Conservation (phyloP, 371 early-diverging fungal species). For the Batkoa obscura region DNA sequence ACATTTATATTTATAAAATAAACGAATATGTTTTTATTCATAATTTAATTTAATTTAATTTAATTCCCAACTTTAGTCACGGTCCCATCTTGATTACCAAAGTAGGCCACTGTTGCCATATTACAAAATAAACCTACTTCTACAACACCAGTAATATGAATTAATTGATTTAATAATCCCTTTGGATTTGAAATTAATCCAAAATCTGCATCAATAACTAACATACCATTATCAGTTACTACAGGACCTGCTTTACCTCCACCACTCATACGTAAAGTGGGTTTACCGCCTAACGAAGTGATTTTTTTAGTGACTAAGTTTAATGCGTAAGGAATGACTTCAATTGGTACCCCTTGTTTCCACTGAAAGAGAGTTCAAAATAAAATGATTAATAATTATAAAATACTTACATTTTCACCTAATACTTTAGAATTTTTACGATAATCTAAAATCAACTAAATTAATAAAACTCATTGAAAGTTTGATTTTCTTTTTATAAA, state of each 20-base stretch:
- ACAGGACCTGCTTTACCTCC: constrained; percentile 82
- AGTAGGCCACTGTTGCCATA: constrained; percentile 65
- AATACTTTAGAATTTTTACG: constrained; percentile 57
- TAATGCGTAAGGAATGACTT: constrained; percentile 69
- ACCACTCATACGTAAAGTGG: constrained; percentile 54
- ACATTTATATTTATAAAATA: no score
- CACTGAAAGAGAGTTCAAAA: constrained; percentile 22
- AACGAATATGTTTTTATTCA: no score
- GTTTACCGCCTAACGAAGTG: constrained; percentile 21
- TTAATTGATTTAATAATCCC: constrained; percentile 31
- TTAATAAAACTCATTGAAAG: no score
- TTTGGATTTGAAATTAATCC: constrained; percentile 23
- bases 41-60: no score
- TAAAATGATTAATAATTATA: background rate
- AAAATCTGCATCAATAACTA: constrained; percentile 75
- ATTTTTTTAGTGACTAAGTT: constrained; percentile 21
- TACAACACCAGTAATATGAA: constrained; percentile 59
- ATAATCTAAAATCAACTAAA: no score
- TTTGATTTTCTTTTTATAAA: constrained; percentile 13
- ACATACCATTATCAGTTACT: constrained; percentile 87
- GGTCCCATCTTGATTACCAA: constrained; percentile 53
- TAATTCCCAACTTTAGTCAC: no score
- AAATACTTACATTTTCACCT: constrained; percentile 37
- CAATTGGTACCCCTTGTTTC: constrained; percentile 71
- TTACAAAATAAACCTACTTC: constrained; percentile 82